phyloP scores from a whole-genome alignment of 2,329 filamentous ascomycete species.

The Trichophyton simii region DNA sequence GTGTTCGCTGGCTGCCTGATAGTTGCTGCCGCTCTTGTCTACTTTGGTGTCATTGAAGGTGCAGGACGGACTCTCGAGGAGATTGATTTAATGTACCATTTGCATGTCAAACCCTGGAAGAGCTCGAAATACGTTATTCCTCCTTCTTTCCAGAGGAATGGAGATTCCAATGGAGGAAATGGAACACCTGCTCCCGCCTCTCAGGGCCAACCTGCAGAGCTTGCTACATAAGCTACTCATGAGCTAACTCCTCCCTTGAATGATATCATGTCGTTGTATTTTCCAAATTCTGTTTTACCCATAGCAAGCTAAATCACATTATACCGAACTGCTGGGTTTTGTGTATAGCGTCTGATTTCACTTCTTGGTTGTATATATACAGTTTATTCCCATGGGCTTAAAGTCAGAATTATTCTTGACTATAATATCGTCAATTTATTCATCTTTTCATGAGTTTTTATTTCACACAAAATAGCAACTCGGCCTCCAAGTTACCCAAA shows the following conservation, averaged over 20 bases:
- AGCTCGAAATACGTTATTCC: slow-evolving; percentile 40
- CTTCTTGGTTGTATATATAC: neutral
- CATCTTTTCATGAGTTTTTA: neutral
- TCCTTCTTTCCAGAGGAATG: neutral
- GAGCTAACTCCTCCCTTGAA: neutral
- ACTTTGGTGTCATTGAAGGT: slow-evolving; percentile 65
- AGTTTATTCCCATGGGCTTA: neutral
- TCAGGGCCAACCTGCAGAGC: neutral
- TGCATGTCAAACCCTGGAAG: slow-evolving; percentile 51
- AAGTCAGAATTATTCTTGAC: neutral
- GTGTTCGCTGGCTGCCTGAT: slow-evolving; percentile 65
- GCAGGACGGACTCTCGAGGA: slow-evolving; percentile 64
- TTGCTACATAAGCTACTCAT: too few relatives aligned
- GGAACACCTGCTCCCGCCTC: neutral
- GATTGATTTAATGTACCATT: slow-evolving; percentile 66
- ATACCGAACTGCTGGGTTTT: neutral
- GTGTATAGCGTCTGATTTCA: neutral
- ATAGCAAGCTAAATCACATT: neutral
- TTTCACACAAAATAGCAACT: neutral
- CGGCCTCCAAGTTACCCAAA: neutral
- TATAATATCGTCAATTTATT: neutral
- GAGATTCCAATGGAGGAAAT: neutral
- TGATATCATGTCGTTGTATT: neutral
- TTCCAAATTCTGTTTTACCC: neutral
- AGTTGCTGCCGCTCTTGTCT: slow-evolving; percentile 52